Base-by-base conservation (phyloP, 1,284 basidiomycete species). In the Rhodotorula sp. region DNA sequence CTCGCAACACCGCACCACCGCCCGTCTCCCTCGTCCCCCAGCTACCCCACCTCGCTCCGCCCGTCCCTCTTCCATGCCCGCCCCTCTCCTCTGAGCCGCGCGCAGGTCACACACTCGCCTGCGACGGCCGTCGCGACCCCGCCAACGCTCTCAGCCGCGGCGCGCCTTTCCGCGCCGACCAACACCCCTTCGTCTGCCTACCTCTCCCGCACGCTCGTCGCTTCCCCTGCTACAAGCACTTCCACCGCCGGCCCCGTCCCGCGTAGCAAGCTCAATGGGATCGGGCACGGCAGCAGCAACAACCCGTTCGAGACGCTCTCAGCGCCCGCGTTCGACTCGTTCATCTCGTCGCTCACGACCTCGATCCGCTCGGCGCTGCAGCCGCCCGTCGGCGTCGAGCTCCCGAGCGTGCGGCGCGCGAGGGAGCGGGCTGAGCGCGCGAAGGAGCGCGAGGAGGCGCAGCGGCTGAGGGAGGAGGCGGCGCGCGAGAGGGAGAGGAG, bases 381-480 rank as follows among this genome's bases (percentile, higher is more conserved):
- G 8, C 64, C 64, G 21, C 44, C 46, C 13, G n/a, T 48, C 8
- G 53, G 52, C 3, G 34, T 45, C 7, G 64, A 70, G n/a, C 42
- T 56, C 8, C 64, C 56, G 44, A 27, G 12, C 46, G 61, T 56
- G 61, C 41, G 60, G 48, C 50, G 50, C 25, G 57, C 53, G 41
- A 16, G 59, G 52, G 50, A 53, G 52, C 34, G n/a, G 48, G 21
- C 25, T 60, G 66, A 50, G 34, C 44, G 44, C 12, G 58, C 57
- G 49, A 25, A 71, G 63, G n/a, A 81, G 74, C 23, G 77, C 73
- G 34, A 78, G 70, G 55, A 85, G 81, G 12, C 92, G 88, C 74
- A 90, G 90, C 12, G 92, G 90, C 1, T 95, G 95, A 16, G 97
- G 87, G 34, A 97, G 70, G 95, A 82, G 50, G 97, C 34, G 21